Evolutionary conservation across 768 basidiomycete species (phyloP).

Genomic region (Mycena crocata): DNA sequence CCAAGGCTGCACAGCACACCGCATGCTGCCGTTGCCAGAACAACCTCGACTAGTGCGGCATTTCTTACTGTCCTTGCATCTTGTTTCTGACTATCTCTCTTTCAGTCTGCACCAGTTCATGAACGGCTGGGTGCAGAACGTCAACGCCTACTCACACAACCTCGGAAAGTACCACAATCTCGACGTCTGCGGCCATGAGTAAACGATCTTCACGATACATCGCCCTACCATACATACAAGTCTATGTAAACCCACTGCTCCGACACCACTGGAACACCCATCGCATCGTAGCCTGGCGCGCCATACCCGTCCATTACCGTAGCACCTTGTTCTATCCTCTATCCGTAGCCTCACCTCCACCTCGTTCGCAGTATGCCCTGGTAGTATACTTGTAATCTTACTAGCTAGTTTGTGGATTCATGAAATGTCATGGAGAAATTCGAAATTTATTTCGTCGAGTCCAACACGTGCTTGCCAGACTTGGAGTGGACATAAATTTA

Average conservation of each 20-base stretch:
- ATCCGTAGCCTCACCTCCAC: too few species aligned
- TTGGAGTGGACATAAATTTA: too few species aligned
- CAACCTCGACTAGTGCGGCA: constrained; percentile 86
- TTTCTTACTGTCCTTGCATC: constrained; percentile 6
- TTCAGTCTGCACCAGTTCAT: constrained; percentile 73
- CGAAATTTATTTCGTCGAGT: background rate
- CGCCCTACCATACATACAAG: background rate
- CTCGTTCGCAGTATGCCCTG: background rate
- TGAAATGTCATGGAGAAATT: background rate
- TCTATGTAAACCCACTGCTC: constrained; percentile 20
- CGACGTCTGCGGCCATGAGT: constrained; percentile 45
- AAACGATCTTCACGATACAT: background rate
- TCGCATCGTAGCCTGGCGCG: constrained; percentile 19
- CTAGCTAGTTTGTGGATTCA: too few species aligned
- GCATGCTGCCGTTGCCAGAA: constrained; percentile 80
- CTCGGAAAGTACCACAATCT: constrained; percentile 79
- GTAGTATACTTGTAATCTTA: constrained; percentile 18
- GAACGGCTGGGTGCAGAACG: constrained; percentile 78
- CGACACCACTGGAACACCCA: constrained; percentile 22
- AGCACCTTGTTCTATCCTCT: constrained; percentile 5
- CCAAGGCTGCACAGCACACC: constrained; percentile 66
- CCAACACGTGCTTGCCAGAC: too few species aligned
- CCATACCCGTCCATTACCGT: constrained; percentile 6
- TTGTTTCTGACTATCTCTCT: background rate
- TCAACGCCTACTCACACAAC: constrained; percentile 58